A percentile compares a stretch with the other conserved stretches of the same genome.
Evolutionary conservation across 164 flowering plant species (phyloP).

Genomic region (Dillenia suffruticosa): DNA sequence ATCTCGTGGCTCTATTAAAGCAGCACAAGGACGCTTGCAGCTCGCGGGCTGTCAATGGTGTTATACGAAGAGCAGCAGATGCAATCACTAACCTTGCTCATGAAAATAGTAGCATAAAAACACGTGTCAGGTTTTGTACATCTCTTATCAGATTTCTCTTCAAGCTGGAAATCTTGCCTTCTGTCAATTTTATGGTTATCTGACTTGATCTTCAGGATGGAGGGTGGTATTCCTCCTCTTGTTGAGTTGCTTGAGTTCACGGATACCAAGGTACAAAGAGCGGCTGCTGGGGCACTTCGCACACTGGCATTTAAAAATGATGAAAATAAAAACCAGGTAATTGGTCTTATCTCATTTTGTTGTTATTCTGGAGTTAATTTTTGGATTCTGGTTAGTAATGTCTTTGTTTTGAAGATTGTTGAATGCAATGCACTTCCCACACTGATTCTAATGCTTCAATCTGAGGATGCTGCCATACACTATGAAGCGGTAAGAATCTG

Average conservation of each 20-base stretch:
- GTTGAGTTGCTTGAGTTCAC: slow-evolving; percentile 87
- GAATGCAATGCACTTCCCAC: slow-evolving; percentile 98
- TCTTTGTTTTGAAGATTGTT: slow-evolving; percentile 62
- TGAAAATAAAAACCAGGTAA: slow-evolving; percentile 94
- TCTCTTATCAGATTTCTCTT: slow-evolving; percentile 4
- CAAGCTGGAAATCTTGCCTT: not conserved
- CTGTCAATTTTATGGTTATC: slow-evolving; percentile 8
- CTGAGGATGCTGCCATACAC: slow-evolving; percentile 94
- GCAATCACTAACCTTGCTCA: slow-evolving; percentile 99
- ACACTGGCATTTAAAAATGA: slow-evolving; percentile 98
- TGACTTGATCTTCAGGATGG: slow-evolving; percentile 46
- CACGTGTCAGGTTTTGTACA: slow-evolving; percentile 74
- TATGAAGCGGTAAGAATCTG: slow-evolving; percentile 81
- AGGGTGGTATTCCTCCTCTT: slow-evolving; percentile 98
- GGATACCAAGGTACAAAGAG: slow-evolving; percentile 93
- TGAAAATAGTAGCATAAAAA: slow-evolving; percentile 89
- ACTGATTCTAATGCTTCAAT: slow-evolving; percentile 85
- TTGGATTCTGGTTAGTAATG: slow-evolving; percentile 2
- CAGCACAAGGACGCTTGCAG: slow-evolving; percentile 46
- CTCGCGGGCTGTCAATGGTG: slow-evolving; percentile 80
- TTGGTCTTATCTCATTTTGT: not conserved
- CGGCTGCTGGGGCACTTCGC: slow-evolving; percentile 96
- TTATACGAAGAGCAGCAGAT: slow-evolving; percentile 94
- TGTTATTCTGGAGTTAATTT: slow-evolving; percentile 2
- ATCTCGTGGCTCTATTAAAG: slow-evolving; percentile 76